A percentile compares a stretch with the other conserved stretches of the same genome.
Evolutionary conservation across 495 filamentous ascomycete species (phyloP).

Genomic region (Tuber brumale): DNA sequence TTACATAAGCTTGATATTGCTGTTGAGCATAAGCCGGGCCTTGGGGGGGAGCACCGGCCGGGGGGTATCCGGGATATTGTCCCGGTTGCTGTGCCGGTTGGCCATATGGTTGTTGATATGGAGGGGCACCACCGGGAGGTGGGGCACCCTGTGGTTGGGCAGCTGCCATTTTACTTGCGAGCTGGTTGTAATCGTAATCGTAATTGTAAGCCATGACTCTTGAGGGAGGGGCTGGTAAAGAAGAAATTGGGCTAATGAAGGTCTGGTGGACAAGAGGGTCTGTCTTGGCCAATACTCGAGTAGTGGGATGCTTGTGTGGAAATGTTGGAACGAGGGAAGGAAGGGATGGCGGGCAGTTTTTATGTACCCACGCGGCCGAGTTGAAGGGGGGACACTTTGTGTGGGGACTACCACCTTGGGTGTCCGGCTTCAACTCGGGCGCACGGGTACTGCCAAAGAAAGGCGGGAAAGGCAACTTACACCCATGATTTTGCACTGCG

Average conservation of each 20-base stretch:
- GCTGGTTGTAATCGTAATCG: slow-evolving; percentile 20
- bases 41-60: slow-evolving; percentile 7
- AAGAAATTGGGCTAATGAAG: background rate
- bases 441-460: background rate
- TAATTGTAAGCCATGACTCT: slow-evolving; percentile 26
- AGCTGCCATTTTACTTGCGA: slow-evolving; percentile 39
- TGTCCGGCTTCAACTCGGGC: background rate
- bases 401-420: background rate
- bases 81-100: slow-evolving; percentile 21
- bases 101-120: slow-evolving; percentile 20
- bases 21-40: slow-evolving; percentile 17
- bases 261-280: background rate
- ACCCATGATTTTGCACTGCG: background rate
- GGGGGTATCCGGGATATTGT: slow-evolving; percentile 24
- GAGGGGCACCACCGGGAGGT: slow-evolving; percentile 7
- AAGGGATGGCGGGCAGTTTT: slow-evolving; percentile 6
- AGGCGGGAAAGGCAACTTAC: background rate
- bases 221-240: slow-evolving; percentile 5
- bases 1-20: slow-evolving; percentile 38
- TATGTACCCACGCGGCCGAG: slow-evolving; percentile 10
- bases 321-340: background rate
- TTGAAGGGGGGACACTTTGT: background rate
- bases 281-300: background rate
- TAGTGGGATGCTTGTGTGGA: background rate
- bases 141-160: slow-evolving; percentile 20